Evolutionary conservation across 2,329 filamentous ascomycete species (phyloP).

Genomic region (Ceratocystis eucalypticola): DNA sequence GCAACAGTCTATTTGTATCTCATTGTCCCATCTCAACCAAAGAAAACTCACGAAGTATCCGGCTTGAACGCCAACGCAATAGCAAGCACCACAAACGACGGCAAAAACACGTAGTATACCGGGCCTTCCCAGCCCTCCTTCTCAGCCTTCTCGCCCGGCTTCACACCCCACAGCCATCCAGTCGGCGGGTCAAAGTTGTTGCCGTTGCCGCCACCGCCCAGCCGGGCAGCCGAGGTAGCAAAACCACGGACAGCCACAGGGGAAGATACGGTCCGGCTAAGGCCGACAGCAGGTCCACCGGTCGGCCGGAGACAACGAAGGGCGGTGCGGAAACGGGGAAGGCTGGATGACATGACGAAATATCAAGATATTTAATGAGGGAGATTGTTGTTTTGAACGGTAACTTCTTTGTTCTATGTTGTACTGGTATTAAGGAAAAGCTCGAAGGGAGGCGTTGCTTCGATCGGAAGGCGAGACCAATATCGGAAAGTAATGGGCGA

Average conservation of each 20-base stretch:
- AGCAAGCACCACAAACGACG: slow-evolving; percentile 56
- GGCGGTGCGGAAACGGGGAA: slow-evolving; percentile 1
- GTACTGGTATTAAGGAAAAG: too few species aligned
- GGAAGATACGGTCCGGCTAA: not conserved
- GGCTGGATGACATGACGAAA: slow-evolving; percentile 6
- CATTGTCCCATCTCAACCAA: slow-evolving; percentile 3
- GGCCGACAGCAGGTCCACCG: not conserved
- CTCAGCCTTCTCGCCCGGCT: slow-evolving; percentile 89
- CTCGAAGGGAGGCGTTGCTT: too few species aligned
- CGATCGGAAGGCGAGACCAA: too few species aligned
- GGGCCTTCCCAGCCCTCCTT: slow-evolving; percentile 92
- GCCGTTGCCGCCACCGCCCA: slow-evolving; percentile 39
- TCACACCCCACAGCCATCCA: slow-evolving; percentile 88
- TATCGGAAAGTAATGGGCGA: too few species aligned
- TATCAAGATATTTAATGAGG: not conserved
- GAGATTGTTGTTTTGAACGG: not conserved
- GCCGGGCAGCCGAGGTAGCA: slow-evolving; percentile 23
- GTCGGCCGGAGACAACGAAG: not conserved
- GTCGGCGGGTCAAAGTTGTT: slow-evolving; percentile 77
- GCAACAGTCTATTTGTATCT: not conserved
- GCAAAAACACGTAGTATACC: slow-evolving; percentile 74
- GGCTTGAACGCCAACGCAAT: slow-evolving; percentile 92
- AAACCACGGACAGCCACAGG: slow-evolving; percentile 1
- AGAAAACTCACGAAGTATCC: slow-evolving; percentile 77
- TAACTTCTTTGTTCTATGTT: too few species aligned